Conservation (phyloP, 73 alveolate species). For the Paramecium sexaurelia region DNA sequence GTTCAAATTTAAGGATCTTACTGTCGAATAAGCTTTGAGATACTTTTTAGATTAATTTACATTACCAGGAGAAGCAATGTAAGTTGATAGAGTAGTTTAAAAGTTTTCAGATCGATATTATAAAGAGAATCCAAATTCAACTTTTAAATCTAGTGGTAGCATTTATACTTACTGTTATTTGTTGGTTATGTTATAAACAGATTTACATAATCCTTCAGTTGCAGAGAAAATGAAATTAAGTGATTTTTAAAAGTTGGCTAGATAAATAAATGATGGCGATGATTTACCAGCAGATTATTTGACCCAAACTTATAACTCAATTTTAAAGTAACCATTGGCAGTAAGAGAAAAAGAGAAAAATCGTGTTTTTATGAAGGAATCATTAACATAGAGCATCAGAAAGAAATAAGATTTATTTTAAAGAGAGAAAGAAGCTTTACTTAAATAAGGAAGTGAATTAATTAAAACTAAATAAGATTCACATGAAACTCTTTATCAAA, state of each 20-base stretch:
- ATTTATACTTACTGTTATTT: constrained; percentile 55
- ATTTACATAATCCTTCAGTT: constrained; percentile 64
- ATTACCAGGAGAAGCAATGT: constrained; percentile 57
- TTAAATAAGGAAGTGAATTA: constrained; percentile 59
- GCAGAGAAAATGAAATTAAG: constrained; percentile 65
- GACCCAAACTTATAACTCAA: neutral
- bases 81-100: constrained; percentile 95
- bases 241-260: constrained; percentile 58
- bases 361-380: constrained; percentile 21
- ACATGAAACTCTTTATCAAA: neutral
- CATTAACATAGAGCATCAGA: constrained; percentile 54
- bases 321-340: constrained; percentile 60
- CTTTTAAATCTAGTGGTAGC: constrained; percentile 88
- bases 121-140: constrained; percentile 87
- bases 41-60: constrained; percentile 61
- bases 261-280: constrained; percentile 61
- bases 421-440: constrained; percentile 44
- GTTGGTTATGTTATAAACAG: constrained; percentile 66
- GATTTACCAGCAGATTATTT: constrained; percentile 43
- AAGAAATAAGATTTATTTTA: constrained; percentile 58
- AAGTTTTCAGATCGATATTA: constrained; percentile 92
- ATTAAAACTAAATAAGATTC: constrained; percentile 38
- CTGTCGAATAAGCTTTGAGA: constrained; percentile 65
- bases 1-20: constrained; percentile 18
- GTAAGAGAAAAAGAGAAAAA: constrained; percentile 57